A percentile compares a stretch with the other conserved stretches of the same genome.
Conservation (phyloP, 257 asterid species). For the Leptodermis oblonga region DNA sequence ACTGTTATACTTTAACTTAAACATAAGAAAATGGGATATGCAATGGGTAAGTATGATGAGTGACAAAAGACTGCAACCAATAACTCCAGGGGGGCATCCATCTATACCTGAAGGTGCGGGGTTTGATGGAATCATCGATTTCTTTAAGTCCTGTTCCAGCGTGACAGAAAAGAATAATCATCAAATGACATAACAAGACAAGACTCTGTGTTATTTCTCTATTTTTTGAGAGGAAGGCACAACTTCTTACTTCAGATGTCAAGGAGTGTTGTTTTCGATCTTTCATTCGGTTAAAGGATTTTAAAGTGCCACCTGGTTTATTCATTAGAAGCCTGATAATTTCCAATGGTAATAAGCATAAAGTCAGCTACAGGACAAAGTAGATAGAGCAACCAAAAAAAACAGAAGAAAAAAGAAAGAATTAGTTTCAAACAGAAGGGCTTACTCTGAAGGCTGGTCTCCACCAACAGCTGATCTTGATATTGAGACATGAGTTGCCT, state of each 20-base stretch:
- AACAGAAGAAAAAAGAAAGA: not conserved
- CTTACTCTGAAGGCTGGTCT: constrained; percentile 17
- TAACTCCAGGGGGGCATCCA: constrained; percentile 14
- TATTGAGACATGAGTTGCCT: constrained; percentile 11
- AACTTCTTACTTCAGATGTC: constrained; percentile 19
- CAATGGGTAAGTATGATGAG: not conserved
- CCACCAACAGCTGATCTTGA: constrained; percentile 13
- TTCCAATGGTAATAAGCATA: not conserved
- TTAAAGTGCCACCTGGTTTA: constrained; percentile 14
- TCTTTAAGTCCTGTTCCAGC: constrained; percentile 21
- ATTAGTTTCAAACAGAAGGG: not conserved
- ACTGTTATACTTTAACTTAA: too few species aligned
- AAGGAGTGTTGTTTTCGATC: constrained; percentile 15
- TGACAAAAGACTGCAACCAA: constrained; percentile 10
- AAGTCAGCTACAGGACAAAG: not conserved
- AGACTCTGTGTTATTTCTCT: not conserved
- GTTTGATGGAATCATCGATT: constrained; percentile 14
- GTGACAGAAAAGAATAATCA: constrained; percentile 10
- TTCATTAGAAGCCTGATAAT: constrained; percentile 21
- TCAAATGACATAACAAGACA: not conserved
- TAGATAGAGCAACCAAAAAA: not conserved
- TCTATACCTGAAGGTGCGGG: constrained; percentile 17
- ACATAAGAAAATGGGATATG: not conserved
- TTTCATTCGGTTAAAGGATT: constrained; percentile 3
- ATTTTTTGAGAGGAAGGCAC: not conserved